Evolutionary conservation across 768 basidiomycete genomes (phyloP).

Genomic region (Melanogaster broomeanus): DNA sequence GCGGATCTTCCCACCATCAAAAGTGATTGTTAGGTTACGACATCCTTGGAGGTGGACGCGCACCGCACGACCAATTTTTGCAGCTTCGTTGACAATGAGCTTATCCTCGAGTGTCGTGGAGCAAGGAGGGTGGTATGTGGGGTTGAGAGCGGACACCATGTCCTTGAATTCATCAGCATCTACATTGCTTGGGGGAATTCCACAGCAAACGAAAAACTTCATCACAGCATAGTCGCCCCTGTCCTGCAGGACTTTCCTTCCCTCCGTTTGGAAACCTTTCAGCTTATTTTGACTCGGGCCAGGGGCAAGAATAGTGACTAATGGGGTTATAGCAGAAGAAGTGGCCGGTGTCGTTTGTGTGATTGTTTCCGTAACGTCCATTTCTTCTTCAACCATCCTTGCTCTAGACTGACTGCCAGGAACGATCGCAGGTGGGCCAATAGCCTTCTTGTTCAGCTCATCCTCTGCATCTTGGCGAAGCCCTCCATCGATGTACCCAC

Average conservation of each 20-base stretch:
- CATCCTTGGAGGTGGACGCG: too few relatives aligned
- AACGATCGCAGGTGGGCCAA: too few relatives aligned
- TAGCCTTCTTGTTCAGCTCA: too few relatives aligned
- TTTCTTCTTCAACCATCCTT: too few relatives aligned
- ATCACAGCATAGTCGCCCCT: slow-evolving; percentile 2
- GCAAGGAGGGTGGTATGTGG: slow-evolving; percentile 1
- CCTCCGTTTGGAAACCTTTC: not conserved
- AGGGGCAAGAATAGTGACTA: too few relatives aligned
- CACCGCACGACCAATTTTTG: too few relatives aligned
- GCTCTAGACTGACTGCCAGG: too few relatives aligned
- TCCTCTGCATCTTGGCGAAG: too few relatives aligned
- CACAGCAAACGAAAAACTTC: slow-evolving; percentile 9
- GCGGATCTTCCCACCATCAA: slow-evolving; percentile 20
- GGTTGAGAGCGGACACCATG: slow-evolving; percentile 1
- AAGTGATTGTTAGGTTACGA: slow-evolving; percentile 19
- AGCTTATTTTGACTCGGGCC: not conserved
- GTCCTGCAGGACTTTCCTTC: not conserved
- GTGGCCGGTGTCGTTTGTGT: not conserved
- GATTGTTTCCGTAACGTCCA: too few relatives aligned
- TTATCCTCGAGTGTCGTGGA: not conserved
- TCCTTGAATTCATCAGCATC: slow-evolving; percentile 2
- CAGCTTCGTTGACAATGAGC: too few relatives aligned
- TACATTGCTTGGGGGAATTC: slow-evolving; percentile 7
- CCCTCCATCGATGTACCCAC: not conserved
- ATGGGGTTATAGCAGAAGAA: too few relatives aligned